Base-by-base conservation (phyloP, 768 basidiomycete genomes). In the Kwoniella sp. region DNA sequence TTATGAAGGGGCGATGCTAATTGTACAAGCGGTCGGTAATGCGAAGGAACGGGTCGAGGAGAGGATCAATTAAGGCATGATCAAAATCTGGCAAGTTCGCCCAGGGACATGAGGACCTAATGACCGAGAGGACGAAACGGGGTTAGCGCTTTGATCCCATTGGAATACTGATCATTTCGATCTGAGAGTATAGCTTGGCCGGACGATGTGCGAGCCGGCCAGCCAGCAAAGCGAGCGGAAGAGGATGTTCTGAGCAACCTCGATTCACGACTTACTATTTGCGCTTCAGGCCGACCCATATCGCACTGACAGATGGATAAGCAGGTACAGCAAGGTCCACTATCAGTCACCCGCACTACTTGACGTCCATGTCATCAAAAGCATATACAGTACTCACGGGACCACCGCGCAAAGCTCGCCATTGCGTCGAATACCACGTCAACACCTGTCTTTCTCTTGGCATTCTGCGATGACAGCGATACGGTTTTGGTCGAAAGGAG, bases 261-360 rank as follows among this genome's bases (percentile, higher is more conserved):
- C n/a, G n/a, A n/a, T n/a, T n/a, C n/a, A 20, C 4, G 5, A 67
- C 75, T 70, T 50, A 73, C 72, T 22, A 78, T 72, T 56, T 78
- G 76, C 4, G 76, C 76, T 70, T 78, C 76, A 50, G 76, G 76
- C 38, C 76, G 55, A 63, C 76, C 71, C 76, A 78, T 78, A 61
- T 78, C 76, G 59, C 74, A 75, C 62, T 71, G 34, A 20, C 20
- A 23, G 53, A 12, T 20, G 8, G 47, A 58, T 48, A 12, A 5
- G 11, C 37, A 47, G 30, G n/a, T 12, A 17, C 28, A 11, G 11
- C 41, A 22, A 47, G 30, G n/a, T 12, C 9, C 28, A 11, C n/a
- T 55, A 22, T 41, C 54, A 55, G n/a, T 47, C 34, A 8, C 31
- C 25, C 22, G 23, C 17, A 20, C 25, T 28, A 20, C 26, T 28